Evolutionary conservation across 805 yeast species (phyloP).

Genomic region (Sporopachydermia lactativora): DNA sequence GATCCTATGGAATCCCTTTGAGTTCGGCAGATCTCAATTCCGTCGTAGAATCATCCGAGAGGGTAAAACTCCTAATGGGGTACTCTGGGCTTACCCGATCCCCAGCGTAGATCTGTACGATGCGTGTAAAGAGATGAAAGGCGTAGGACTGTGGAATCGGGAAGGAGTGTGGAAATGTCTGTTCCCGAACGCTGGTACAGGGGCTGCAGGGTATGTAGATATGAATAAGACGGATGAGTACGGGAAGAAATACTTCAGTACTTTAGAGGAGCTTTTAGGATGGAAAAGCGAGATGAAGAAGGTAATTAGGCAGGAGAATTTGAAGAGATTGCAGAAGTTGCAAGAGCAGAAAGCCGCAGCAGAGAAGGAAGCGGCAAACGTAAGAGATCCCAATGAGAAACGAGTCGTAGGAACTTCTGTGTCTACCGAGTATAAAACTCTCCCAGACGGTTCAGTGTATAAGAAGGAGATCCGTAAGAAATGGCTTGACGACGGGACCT

Average conservation of each 20-base stretch:
- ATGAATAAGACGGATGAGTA: background rate
- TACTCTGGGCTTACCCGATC: constrained; percentile 33
- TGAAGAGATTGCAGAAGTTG: background rate
- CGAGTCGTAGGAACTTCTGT: background rate
- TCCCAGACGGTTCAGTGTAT: constrained; percentile 22
- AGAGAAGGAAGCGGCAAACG: constrained; percentile 19
- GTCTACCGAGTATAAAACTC: constrained; percentile 3
- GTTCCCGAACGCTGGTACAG: constrained; percentile 38
- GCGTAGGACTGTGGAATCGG: constrained; percentile 71
- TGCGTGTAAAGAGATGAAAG: constrained; percentile 49
- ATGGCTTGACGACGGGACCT: constrained; percentile 19
- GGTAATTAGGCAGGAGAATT: background rate
- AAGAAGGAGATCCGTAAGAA: constrained; percentile 17
- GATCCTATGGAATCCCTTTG: background rate
- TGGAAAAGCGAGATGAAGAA: background rate
- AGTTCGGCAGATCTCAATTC: background rate
- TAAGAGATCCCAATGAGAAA: constrained; percentile 16
- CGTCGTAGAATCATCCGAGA: background rate
- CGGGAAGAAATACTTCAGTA: background rate
- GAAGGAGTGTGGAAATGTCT: constrained; percentile 86
- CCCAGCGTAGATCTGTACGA: constrained; percentile 48
- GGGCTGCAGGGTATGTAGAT: background rate
- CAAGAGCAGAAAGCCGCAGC: constrained; percentile 19
- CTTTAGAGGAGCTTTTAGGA: background rate
- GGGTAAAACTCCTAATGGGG: background rate